Percentiles rank a stretch among this genome's conserved stretches.
phyloP scores from a whole-genome alignment of 2,329 filamentous ascomycete genomes.

The Sporothrix mexicana region DNA sequence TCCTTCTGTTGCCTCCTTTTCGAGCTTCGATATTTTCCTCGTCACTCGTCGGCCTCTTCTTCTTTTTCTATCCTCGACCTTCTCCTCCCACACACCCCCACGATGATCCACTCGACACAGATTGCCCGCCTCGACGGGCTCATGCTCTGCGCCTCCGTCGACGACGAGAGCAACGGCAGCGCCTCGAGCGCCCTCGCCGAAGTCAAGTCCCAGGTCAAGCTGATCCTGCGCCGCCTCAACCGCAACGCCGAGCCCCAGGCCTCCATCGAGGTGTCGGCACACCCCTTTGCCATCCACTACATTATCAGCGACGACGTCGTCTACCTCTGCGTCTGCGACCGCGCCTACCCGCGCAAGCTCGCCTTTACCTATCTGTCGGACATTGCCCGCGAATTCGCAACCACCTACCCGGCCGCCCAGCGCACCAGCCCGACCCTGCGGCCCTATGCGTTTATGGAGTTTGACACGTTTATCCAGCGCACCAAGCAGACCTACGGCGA shows the following conservation, averaged over 20 bases:
- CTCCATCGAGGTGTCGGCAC: constrained; percentile 77
- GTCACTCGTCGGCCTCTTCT: not conserved
- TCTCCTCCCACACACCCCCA: constrained; percentile 35
- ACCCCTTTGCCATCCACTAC: constrained; percentile 81
- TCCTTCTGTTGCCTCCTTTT: not conserved
- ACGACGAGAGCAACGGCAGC: constrained; percentile 79
- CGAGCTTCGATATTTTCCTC: not conserved
- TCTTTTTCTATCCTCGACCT: not conserved
- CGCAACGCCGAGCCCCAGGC: constrained; percentile 90
- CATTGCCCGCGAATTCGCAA: constrained; percentile 87
- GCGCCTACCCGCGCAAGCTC: constrained; percentile 94
- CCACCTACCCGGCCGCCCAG: constrained; percentile 75
- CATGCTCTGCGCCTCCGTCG: constrained; percentile 92
- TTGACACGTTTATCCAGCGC: constrained; percentile 94
- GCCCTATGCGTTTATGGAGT: constrained; percentile 96
- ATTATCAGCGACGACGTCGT: constrained; percentile 82
- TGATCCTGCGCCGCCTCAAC: constrained; percentile 85
- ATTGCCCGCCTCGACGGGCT: constrained; percentile 94
- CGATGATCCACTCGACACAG: constrained; percentile 90
- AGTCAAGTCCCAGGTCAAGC: constrained; percentile 88
- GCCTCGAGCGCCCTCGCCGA: constrained; percentile 80
- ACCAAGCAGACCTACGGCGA: constrained; percentile 96
- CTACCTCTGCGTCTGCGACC: constrained; percentile 93
- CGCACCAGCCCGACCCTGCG: constrained; percentile 77
- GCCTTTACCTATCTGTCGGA: constrained; percentile 98